phyloP scores from a whole-genome alignment of 2,329 filamentous ascomycete genomes.

The Venturia aucupariae region DNA sequence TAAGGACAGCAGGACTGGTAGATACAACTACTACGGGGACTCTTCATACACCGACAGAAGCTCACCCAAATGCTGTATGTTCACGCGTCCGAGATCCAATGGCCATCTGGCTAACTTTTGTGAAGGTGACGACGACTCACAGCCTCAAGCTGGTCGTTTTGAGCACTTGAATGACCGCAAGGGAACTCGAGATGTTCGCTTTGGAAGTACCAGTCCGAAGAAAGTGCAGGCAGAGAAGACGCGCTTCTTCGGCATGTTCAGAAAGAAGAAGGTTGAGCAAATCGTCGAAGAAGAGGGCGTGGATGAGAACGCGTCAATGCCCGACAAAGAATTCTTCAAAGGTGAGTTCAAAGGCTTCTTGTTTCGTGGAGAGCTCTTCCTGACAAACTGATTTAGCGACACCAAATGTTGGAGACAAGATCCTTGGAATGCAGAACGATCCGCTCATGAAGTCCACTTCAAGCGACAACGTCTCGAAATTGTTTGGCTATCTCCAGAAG shows the following conservation, averaged over 20 bases:
- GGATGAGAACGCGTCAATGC: background rate
- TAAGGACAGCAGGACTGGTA: background rate
- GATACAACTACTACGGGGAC: background rate
- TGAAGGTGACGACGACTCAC: background rate
- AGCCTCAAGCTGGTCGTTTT: background rate
- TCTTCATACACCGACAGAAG: background rate
- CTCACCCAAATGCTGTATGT: background rate
- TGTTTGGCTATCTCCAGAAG: slow-evolving; percentile 7
- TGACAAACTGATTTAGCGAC: slow-evolving; percentile 1
- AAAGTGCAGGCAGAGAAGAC: background rate
- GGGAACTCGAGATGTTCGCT: background rate
- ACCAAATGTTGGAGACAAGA: slow-evolving; percentile 6
- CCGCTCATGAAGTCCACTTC: background rate
- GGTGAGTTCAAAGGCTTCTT: background rate
- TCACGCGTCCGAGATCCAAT: background rate
- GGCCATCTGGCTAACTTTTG: background rate
- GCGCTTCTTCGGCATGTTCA: slow-evolving; percentile 7
- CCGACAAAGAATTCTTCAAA: slow-evolving; percentile 3
- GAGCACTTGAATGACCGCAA: slow-evolving; percentile 7
- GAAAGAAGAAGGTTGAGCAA: slow-evolving; percentile 2
- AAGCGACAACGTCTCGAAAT: slow-evolving; percentile 1
- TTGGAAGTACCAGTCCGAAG: background rate
- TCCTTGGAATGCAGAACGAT: background rate
- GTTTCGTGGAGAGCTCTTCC: background rate
- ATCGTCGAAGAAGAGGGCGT: background rate